Evolutionary conservation across 805 yeast genomes (phyloP), one percentile per base, ranked within the genome.

Genomic region (Schwanniomyces pseudopolymorphus): DNA sequence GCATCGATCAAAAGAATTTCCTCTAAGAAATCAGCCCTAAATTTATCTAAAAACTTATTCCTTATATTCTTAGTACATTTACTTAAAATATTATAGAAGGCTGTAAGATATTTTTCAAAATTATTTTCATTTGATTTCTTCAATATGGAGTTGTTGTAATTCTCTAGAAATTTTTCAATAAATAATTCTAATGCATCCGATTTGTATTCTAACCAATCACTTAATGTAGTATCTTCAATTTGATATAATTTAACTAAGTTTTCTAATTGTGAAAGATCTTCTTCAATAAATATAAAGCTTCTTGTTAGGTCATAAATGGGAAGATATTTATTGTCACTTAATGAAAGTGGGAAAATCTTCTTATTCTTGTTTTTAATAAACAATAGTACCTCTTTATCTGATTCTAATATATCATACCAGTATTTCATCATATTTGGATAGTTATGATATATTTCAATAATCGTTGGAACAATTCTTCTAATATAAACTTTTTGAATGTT

Each of bases 271-370:
- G 36, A 16, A 8, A 38, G 39, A 24, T 44, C 47, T 33, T 39
- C 47, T 16, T 44, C 47, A 3, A 38, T 16, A 16, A 54, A 52
- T 11, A 63, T 39, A 33, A 60, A 54, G 17, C 51, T 55, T 35
- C 47, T 52, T 0, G 57, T 28, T 13, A 62, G 33, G 17, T 61
- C 64, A 45, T 46, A 62, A 0, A 59, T 42, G 0, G 66, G 66
- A 26, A 60, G 58, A 16, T 42, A 53, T 19, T 40, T 41, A 20
- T 33, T 37, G 16, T 33, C n/a, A 5, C 19, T 24, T 10, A 41
- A 31, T n/a, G 40, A 24, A 6, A 21, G 10, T 4, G 24, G 35
- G 14, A 31, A 22, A 5, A 28, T 13, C 20, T 25, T 17, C 13
- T 22, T 14, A 33, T 27, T 28, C 17, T 39, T 38, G 17, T 31